These are phyloP conservation scores for Taphrina betulina DNA, from an alignment of 1,139 yeast species.

Conservation along the genomic window DNA sequence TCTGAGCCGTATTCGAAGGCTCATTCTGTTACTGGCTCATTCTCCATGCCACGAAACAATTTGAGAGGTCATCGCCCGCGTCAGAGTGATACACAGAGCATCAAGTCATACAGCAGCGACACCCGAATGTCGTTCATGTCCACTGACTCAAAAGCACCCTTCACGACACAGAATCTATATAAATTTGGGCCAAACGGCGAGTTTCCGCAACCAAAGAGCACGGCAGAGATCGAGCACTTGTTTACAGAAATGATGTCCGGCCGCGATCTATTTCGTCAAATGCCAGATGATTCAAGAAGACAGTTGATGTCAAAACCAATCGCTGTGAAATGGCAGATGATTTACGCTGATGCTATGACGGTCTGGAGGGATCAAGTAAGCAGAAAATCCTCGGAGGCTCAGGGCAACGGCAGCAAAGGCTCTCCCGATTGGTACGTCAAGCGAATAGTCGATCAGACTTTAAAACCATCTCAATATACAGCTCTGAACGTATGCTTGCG, in stretches of 20 bases:
- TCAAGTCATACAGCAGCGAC: constrained; percentile 9
- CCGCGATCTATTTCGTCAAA: constrained; percentile 49
- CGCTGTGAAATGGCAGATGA: constrained; percentile 87
- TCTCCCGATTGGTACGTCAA: constrained; percentile 80
- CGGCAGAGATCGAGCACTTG: constrained; percentile 13
- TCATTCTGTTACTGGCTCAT: neutral
- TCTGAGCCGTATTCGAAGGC: neutral
- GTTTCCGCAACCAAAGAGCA: constrained; percentile 36
- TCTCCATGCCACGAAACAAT: too few species aligned
- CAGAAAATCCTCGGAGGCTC: constrained; percentile 44
- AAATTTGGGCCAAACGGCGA: constrained; percentile 37
- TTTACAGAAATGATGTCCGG: constrained; percentile 64
- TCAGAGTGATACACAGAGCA: constrained; percentile 20
- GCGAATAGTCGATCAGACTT: constrained; percentile 65
- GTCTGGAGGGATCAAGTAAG: constrained; percentile 54
- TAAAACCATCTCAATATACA: constrained; percentile 69
- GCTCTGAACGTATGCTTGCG: constrained; percentile 87
- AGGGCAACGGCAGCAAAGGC: constrained; percentile 39
- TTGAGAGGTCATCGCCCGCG: constrained; percentile 7
- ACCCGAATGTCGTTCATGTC: constrained; percentile 1
- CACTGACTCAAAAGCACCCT: constrained; percentile 10
- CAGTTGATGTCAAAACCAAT: constrained; percentile 74
- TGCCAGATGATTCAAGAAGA: constrained; percentile 73
- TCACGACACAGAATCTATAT: constrained; percentile 18
- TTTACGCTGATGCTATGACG: constrained; percentile 79